Base-by-base conservation (phyloP, 768 basidiomycete species). In the Phanerodontia chrysosporium region DNA sequence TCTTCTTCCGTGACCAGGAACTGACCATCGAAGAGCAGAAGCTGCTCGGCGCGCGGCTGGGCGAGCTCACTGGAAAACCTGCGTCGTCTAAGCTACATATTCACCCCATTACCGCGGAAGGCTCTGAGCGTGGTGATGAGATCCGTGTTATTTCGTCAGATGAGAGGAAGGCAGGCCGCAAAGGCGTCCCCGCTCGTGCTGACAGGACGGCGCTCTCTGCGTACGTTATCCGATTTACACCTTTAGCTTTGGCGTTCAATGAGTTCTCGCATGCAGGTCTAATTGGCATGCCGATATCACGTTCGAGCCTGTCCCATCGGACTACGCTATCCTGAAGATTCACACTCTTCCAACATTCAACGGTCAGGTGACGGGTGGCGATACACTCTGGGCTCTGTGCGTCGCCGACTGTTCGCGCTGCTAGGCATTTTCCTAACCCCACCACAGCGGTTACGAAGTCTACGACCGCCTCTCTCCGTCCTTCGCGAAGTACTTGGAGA, bases 1-100 rank as follows among this genome's bases (percentile, higher is more conserved):
- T 70, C 25, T 70, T 72, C 65, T 68, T 72, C 69, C 69, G 71
- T 39, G 69, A 72, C 64, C 71, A 72, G 54, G 67, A 70, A 53
- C 55, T 72, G 36, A 69, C 68, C 22, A 68, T 70, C 32, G 69
- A 69, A 42, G 61, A 67, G 39, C 72, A 73, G 51, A 65, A 66
- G 51, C 61, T 54, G 16, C 65, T 73, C 22, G 72, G 70, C 45
- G 48, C 67, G 2, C 66, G 68, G 58, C 64, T 66, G 44, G 70
- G 72, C 14, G 67, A 69, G 49, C 49, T 60, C 45, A 56, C 54
- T 10, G 59, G 59, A 30, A 60, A 60, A 48, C 59, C 59, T 28
- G 59, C 45, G 21, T 60, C 59, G 14, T 60, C 59, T 7, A 60
- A 60, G 48, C 54, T 60, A 25, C 59, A 60, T 39, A 54, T 60